Conservation (phyloP, 2,329 filamentous ascomycete species). For the Diaporthe amygdali region DNA sequence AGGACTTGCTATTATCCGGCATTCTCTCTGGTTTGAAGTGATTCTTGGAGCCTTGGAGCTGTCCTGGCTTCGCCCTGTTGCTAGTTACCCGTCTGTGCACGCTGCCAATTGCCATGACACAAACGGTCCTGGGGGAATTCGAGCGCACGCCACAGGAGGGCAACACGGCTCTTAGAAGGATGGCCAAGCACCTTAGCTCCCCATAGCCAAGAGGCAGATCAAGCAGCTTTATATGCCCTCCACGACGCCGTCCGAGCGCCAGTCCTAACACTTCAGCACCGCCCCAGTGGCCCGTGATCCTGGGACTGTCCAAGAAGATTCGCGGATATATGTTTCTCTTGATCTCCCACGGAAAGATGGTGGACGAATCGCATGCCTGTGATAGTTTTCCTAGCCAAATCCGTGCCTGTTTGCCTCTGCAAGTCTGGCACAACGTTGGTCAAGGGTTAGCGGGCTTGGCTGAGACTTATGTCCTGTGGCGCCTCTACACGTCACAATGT, state of each 20-base stretch:
- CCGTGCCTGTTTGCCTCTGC: not conserved
- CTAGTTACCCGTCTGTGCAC: not conserved
- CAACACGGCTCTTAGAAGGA: not conserved
- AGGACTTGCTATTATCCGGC: too few relatives aligned
- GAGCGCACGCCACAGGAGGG: not conserved
- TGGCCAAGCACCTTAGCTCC: not conserved
- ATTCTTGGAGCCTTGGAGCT: not conserved
- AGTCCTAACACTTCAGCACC: not conserved
- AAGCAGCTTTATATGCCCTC: constrained; percentile 1
- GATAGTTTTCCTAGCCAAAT: not conserved
- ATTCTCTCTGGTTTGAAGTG: not conserved
- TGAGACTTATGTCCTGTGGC: not conserved
- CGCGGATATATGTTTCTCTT: not conserved
- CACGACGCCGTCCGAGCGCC: not conserved
- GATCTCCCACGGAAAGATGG: not conserved
- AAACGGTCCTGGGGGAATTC: not conserved
- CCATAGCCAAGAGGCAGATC: not conserved
- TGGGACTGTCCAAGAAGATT: not conserved
- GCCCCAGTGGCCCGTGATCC: not conserved
- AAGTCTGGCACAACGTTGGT: not conserved
- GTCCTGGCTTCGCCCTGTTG: not conserved
- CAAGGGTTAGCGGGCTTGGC: not conserved
- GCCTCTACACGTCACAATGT: not conserved
- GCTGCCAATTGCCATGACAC: not conserved
- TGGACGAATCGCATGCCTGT: not conserved